phyloP scores from a whole-genome alignment of 2,329 filamentous ascomycete species.

The Fusarium domesticum region DNA sequence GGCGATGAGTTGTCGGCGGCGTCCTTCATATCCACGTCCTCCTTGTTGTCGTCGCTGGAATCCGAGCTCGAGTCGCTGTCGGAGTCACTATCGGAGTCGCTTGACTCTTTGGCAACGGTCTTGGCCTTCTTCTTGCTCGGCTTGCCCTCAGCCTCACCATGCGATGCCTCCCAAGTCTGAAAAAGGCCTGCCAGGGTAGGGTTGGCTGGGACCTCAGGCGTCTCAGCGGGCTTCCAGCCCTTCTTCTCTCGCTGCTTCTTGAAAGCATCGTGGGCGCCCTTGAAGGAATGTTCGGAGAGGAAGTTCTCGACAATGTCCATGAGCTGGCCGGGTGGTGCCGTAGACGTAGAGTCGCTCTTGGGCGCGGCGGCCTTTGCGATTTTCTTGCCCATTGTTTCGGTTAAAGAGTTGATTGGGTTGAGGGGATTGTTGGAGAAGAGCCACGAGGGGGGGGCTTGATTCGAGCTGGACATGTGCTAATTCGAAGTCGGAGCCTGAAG shows the following conservation, averaged over 20 bases:
- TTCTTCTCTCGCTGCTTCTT: constrained; percentile 58
- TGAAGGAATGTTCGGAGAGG: constrained; percentile 63
- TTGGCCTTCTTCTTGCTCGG: constrained; percentile 25
- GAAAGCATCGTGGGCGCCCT: constrained; percentile 59
- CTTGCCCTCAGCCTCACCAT: constrained; percentile 15
- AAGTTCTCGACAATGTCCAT: constrained; percentile 66
- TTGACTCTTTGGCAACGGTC: constrained; percentile 15
- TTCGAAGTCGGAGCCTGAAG: constrained; percentile 1
- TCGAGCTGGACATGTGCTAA: constrained; percentile 35
- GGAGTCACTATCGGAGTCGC: constrained; percentile 26
- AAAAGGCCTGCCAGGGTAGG: constrained; percentile 50
- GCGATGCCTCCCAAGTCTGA: constrained; percentile 46
- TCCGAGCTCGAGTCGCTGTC: constrained; percentile 28
- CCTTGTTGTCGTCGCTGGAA: constrained; percentile 34
- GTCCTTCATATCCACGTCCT: constrained; percentile 49
- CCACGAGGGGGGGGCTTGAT: constrained; percentile 39
- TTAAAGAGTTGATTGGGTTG: constrained; percentile 18
- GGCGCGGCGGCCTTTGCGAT: constrained; percentile 19
- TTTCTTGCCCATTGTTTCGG: constrained; percentile 36
- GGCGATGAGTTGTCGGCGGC: constrained; percentile 32
- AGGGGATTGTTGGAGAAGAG: constrained; percentile 42
- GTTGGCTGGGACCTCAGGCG: constrained; percentile 16
- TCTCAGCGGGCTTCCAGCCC: constrained; percentile 39
- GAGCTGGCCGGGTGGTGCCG: constrained; percentile 55
- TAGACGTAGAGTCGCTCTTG: constrained; percentile 18